These are phyloP conservation scores for Aspergillus proliferans DNA, from an alignment of 2,329 filamentous ascomycete species.

Conservation along the genomic window DNA sequence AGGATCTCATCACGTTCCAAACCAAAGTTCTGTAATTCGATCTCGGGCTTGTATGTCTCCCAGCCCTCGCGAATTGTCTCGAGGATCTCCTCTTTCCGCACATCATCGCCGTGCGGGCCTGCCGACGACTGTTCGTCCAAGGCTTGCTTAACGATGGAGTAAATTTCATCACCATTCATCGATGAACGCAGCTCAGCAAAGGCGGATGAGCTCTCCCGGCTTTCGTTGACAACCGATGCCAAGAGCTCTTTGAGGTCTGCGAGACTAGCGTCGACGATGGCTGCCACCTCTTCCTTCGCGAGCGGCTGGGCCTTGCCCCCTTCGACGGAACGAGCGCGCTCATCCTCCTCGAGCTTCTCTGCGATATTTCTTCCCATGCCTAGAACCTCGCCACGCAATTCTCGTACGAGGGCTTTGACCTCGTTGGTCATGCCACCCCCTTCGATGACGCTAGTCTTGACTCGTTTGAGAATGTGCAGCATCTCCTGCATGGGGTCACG, in stretches of 20 bases:
- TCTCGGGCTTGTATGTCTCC: slow-evolving; percentile 90
- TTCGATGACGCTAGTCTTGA: slow-evolving; percentile 87
- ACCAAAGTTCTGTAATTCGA: slow-evolving; percentile 82
- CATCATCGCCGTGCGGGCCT: slow-evolving; percentile 43
- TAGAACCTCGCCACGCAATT: slow-evolving; percentile 83
- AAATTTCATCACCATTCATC: slow-evolving; percentile 77
- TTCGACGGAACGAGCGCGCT: slow-evolving; percentile 41
- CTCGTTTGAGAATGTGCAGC: slow-evolving; percentile 71
- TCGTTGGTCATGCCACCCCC: slow-evolving; percentile 84
- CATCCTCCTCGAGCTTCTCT: slow-evolving; percentile 63
- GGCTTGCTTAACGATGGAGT: slow-evolving; percentile 74
- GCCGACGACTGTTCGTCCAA: slow-evolving; percentile 53
- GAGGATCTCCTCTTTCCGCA: slow-evolving; percentile 77
- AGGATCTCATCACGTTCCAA: slow-evolving; percentile 87
- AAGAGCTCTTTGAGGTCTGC: slow-evolving; percentile 79
- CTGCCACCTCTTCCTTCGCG: slow-evolving; percentile 64
- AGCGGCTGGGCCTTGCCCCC: slow-evolving; percentile 43
- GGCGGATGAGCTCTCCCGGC: slow-evolving; percentile 61
- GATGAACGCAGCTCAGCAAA: slow-evolving; percentile 57
- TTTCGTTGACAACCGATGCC: slow-evolving; percentile 70
- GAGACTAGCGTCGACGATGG: slow-evolving; percentile 73
- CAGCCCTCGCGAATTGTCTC: slow-evolving; percentile 83
- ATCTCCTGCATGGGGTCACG: slow-evolving; percentile 66
- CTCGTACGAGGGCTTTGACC: slow-evolving; percentile 82
- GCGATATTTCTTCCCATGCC: slow-evolving; percentile 91